Percentiles rank a stretch among this genome's conserved stretches.
phyloP scores from a whole-genome alignment of 2,329 filamentous ascomycete genomes.

The Exophiala spinifera region DNA sequence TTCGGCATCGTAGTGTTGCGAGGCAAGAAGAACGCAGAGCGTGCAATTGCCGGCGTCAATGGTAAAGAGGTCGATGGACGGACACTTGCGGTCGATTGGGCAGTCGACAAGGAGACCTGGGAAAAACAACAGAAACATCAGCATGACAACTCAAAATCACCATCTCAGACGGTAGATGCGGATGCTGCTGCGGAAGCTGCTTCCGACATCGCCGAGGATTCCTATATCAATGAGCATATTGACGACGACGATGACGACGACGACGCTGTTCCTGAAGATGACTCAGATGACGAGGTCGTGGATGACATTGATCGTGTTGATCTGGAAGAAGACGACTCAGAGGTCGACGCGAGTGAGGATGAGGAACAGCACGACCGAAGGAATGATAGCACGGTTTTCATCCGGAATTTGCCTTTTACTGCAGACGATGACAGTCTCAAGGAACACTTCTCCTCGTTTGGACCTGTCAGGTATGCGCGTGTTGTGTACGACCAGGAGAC shows the following conservation, averaged over 20 bases:
- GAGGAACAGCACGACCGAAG: slow-evolving; percentile 45
- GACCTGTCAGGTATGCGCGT: slow-evolving; percentile 82
- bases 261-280: slow-evolving; percentile 39
- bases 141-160: slow-evolving; percentile 35
- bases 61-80: slow-evolving; percentile 86
- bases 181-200: slow-evolving; percentile 46
- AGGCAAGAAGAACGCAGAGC: slow-evolving; percentile 86
- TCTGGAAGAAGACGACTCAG: slow-evolving; percentile 44
- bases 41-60: slow-evolving; percentile 78
- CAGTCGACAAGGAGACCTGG: slow-evolving; percentile 88
- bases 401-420: slow-evolving; percentile 91
- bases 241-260: slow-evolving; percentile 38
- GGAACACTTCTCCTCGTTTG: slow-evolving; percentile 83
- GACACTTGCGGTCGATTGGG: slow-evolving; percentile 91
- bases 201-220: slow-evolving; percentile 21
- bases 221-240: slow-evolving; percentile 34
- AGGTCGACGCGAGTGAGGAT: slow-evolving; percentile 41
- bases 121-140: slow-evolving; percentile 52
- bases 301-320: slow-evolving; percentile 41
- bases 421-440: slow-evolving; percentile 78
- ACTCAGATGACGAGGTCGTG: slow-evolving; percentile 43
- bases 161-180: slow-evolving; percentile 52
- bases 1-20: slow-evolving; percentile 92
- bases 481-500: slow-evolving; percentile 85
- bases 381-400: slow-evolving; percentile 68